Evolutionary conservation across 208 protist species (phyloP).

Genomic region (Lotmaria passim): DNA sequence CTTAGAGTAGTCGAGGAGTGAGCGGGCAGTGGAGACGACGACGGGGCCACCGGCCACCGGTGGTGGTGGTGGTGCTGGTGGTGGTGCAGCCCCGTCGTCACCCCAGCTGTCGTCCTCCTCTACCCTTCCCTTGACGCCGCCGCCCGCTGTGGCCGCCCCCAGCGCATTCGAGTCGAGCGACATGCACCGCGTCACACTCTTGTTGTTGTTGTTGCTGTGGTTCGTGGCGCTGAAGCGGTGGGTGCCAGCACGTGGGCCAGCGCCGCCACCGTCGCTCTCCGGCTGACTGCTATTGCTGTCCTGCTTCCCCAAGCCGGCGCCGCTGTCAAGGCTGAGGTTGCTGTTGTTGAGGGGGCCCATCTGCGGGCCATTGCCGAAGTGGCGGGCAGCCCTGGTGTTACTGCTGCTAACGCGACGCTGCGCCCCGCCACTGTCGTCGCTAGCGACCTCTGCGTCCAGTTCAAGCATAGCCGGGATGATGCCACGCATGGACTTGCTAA

Average conservation of each 20-base stretch:
- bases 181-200: slow-evolving; percentile 19
- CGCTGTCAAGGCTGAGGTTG: slow-evolving; percentile 35
- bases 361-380: not conserved
- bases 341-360: not conserved
- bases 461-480: slow-evolving; percentile 4
- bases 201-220: not conserved
- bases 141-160: not conserved
- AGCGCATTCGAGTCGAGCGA: slow-evolving; percentile 49
- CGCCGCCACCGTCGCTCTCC: not conserved
- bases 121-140: not conserved
- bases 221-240: not conserved
- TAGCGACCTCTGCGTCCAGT: not conserved
- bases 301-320: slow-evolving; percentile 1
- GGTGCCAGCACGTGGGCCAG: not conserved
- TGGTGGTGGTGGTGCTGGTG: not conserved
- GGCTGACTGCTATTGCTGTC: not conserved
- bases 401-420: not conserved
- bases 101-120: slow-evolving; percentile 46
- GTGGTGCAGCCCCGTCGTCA: slow-evolving; percentile 7
- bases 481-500: slow-evolving; percentile 45
- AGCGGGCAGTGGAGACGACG: slow-evolving; percentile 27
- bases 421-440: not conserved
- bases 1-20: slow-evolving; percentile 38
- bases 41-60: too few relatives aligned
- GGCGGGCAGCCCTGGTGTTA: not conserved